phyloP scores from a whole-genome alignment of 441 rosid genomes.

The Arabidopsis lyrata region DNA sequence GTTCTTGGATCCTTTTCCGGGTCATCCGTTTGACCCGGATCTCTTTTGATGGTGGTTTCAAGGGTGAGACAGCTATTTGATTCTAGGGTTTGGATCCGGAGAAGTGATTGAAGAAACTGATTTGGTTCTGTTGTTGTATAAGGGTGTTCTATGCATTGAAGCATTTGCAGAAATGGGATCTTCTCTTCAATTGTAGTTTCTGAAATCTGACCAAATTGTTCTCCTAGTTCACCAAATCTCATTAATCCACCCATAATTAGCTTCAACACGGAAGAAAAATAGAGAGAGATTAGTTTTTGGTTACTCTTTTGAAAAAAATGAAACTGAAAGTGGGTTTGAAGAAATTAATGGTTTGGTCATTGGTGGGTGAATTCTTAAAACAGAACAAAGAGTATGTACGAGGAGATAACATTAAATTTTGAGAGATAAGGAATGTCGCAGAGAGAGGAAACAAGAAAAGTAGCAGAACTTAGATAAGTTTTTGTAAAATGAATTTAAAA shows the following conservation, averaged over 20 bases:
- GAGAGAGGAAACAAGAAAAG: slow-evolving; percentile 25
- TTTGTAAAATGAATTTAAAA: slow-evolving; percentile 38
- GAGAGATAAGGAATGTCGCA: slow-evolving; percentile 36
- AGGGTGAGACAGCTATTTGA: slow-evolving; percentile 73
- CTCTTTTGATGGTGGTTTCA: slow-evolving; percentile 45
- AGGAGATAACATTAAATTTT: slow-evolving; percentile 39
- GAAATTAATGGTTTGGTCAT: slow-evolving; percentile 22
- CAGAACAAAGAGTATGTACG: slow-evolving; percentile 43
- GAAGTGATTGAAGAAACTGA: slow-evolving; percentile 31
- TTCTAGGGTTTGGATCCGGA: slow-evolving; percentile 48
- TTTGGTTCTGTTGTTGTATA: slow-evolving; percentile 37
- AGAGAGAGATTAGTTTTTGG: not conserved
- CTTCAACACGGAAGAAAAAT: slow-evolving; percentile 41
- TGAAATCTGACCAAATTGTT: slow-evolving; percentile 41
- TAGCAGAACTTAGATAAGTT: slow-evolving; percentile 39
- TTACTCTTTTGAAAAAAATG: not conserved
- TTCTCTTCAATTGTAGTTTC: slow-evolving; percentile 58
- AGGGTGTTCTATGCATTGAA: slow-evolving; percentile 55
- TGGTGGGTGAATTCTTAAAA: slow-evolving; percentile 41
- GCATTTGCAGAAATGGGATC: slow-evolving; percentile 80
- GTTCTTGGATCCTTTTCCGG: slow-evolving; percentile 25
- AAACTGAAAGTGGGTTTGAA: not conserved
- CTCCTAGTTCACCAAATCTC: slow-evolving; percentile 53
- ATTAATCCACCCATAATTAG: slow-evolving; percentile 51
- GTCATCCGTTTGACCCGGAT: slow-evolving; percentile 49